Base-by-base conservation (phyloP, 768 basidiomycete species). In the Lactifluus volemus region DNA sequence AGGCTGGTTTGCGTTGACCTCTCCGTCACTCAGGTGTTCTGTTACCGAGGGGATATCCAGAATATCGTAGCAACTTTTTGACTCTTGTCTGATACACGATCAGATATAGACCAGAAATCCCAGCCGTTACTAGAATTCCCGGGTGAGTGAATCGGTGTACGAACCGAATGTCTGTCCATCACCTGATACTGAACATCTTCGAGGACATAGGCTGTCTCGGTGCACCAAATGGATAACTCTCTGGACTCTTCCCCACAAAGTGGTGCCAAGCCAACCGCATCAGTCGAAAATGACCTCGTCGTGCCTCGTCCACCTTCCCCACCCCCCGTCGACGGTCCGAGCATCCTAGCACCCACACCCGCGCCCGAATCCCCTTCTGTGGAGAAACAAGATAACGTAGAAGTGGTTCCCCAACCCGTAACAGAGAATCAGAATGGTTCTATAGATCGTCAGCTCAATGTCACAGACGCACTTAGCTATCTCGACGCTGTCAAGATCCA, bases 401-500 rank as follows among this genome's bases (percentile, higher is more conserved):
- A 64, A 19, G 36, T 39, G 14, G 36, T 51, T 1, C 42, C 56
- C 10, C 65, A 58, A 51, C 21, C 51, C 19, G 47, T 42, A 34
- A 14, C 39, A 19, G 63, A 65, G 49, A 62, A n/a, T 17, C 50
- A 61, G 56, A 60, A 39, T 19, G 25, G 48, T 14, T 12, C 47
- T 17, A 30, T 61, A 0, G 77, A 76, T 25, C 71, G 83, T 47
- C 82, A 77, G 53, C 73, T 84, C 66, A 83, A 84, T 57, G 84
- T 84, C 38, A 77, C 80, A 30, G 84, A 85, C 68, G 84, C 84
- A 30, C 70, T 85, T 58, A 78, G 77, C 65, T 85, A 85, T 69
- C 75, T 85, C 34, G 84, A 85, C 69, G 81, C 80, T 52, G 84
- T 85, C 71, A 85, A 85, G 70, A 68, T 77, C 48, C 81, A 80